Percentiles rank a stretch among this genome's conserved stretches.
These are phyloP conservation scores for Heterococcus sp. DNA, from an alignment of 108 stramenopile genomes.

Conservation along the genomic window DNA sequence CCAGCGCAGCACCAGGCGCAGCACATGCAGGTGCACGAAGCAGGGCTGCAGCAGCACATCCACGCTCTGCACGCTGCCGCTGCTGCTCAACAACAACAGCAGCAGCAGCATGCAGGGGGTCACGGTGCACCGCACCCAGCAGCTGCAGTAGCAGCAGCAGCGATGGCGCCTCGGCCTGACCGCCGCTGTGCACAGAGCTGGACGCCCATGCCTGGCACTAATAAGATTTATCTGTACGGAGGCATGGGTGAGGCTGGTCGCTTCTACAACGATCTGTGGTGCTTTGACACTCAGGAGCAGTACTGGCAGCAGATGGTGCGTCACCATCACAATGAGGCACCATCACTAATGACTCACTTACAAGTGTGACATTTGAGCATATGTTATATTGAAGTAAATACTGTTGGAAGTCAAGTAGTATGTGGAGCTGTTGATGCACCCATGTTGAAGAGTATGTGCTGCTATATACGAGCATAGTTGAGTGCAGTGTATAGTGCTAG, in stretches of 20 bases:
- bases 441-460: not conserved
- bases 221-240: conserved; percentile 11
- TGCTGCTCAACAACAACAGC: not conserved
- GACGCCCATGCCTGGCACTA: conserved; percentile 5
- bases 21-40: no score
- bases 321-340: not conserved
- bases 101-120: no score
- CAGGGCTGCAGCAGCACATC: no score
- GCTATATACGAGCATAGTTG: not conserved
- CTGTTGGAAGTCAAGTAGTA: no score
- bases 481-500: no score
- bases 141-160: not conserved
- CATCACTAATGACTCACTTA: not conserved
- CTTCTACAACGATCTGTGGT: conserved; percentile 27
- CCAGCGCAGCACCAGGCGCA: no score
- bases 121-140: no score
- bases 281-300: conserved; percentile 9
- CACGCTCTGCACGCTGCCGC: no score
- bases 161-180: not conserved
- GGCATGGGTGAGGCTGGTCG: conserved; percentile 11
- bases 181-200: conserved; percentile 28
- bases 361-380: not conserved
- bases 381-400: not conserved
- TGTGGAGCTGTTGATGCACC: not conserved
- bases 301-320: not conserved